Base-by-base conservation (phyloP, 441 rosid species). In the Theobroma grandiflorum region DNA sequence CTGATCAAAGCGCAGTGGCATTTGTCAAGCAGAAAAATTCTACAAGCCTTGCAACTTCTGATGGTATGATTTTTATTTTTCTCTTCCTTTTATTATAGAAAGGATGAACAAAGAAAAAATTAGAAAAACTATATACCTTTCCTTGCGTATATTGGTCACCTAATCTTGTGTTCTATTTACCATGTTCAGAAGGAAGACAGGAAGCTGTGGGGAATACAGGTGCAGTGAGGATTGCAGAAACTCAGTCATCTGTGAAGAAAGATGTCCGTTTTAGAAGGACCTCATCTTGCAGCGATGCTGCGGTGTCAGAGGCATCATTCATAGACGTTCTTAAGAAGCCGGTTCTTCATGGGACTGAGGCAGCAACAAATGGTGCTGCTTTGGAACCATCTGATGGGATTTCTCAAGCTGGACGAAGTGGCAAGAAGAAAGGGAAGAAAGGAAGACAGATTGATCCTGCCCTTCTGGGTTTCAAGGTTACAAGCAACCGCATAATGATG, bases 391-490 rank as follows among this genome's bases (percentile, higher is more conserved):
- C 81, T 3, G 92, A 88, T 4, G 87, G 66, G 18, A 67, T 70
- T 12, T 35, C 83, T 7, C 89, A 87, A 73, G 87, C 75, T 6
- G 86, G 81, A 45, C 85, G 88, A 33, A 81, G 89, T 20, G 93
- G 96, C 35, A 95, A 93, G 85, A 95, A 88, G 87, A 95, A 91
- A 80, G 97, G 94, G 68, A 95, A 95, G 84, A 95, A 92, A 81
- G 97, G 98, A 64, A 92, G 92, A 74, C 97, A 93, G 81, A 87
- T 95, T 8, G 94, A 91, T 87, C 96, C 98, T 4, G 89, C 96
- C 58, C 89, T 95, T 26, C 94, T 95, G 2, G 98, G 98, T 43
- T 95, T 95, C 78, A 95, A 93, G 82, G 98, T 95, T 37, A 78
- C 94, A 2, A 95, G 98, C 87, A 95, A 95, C 78, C 94, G 98